Conservation (phyloP, 139 green algal genomes). For the Chlorella sp. region DNA sequence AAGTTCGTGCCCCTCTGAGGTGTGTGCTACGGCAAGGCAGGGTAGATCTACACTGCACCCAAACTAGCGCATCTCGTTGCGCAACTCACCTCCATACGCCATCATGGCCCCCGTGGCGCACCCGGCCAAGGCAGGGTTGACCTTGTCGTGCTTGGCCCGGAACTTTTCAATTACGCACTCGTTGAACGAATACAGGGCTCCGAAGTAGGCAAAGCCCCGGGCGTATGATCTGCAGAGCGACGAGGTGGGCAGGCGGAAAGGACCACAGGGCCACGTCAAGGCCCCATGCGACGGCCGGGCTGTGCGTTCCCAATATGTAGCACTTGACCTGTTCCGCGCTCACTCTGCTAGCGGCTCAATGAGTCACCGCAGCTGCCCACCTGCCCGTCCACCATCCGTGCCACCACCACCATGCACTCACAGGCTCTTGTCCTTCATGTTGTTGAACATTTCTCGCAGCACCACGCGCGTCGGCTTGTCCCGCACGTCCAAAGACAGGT, state of each 20-base stretch:
- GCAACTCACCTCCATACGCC: conserved; percentile 38
- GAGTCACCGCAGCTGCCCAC: too few species aligned
- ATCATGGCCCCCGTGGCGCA: conserved; percentile 85
- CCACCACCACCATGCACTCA: too few species aligned
- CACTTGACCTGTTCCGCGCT: too few species aligned
- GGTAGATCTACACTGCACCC: background rate
- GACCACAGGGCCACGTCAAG: too few species aligned
- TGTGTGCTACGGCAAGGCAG: background rate
- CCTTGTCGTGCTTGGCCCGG: conserved; percentile 84
- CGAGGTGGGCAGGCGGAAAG: too few species aligned
- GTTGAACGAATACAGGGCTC: conserved; percentile 81
- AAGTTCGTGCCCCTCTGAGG: too few species aligned
- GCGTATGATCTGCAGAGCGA: conserved; percentile 80
- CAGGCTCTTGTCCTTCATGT: conserved; percentile 47
- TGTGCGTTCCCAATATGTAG: too few species aligned
- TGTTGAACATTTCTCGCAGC: conserved; percentile 35
- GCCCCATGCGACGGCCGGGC: too few species aligned
- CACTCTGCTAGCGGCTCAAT: too few species aligned
- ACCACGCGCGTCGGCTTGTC: conserved; percentile 39
- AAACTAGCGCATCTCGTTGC: background rate
- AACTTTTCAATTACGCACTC: conserved; percentile 94
- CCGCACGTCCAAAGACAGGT: conserved; percentile 1
- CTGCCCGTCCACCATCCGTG: too few species aligned
- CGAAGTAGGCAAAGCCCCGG: conserved; percentile 89
- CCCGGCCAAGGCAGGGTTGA: conserved; percentile 82